phyloP scores from a whole-genome alignment of 2,329 filamentous ascomycete species.

The Magnaporthales sp. region DNA sequence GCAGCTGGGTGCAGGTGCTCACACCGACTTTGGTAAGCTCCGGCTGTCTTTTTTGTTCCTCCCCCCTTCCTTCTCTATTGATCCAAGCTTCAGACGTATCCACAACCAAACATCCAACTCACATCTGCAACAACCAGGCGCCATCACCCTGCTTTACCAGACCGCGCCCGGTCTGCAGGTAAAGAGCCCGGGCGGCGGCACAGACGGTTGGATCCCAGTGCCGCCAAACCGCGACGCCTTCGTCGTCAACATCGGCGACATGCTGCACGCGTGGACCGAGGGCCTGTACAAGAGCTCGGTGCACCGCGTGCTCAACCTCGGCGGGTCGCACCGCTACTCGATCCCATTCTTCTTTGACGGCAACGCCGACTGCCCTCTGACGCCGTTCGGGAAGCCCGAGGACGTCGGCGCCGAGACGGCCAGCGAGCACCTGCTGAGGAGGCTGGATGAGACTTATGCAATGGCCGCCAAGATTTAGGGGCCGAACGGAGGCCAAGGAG shows the following conservation, averaged over 20 bases:
- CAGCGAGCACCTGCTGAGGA: slow-evolving; percentile 2
- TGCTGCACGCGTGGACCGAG: slow-evolving; percentile 41
- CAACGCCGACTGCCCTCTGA: slow-evolving; percentile 32
- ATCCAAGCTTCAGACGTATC: no score
- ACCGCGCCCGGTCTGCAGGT: slow-evolving; percentile 43
- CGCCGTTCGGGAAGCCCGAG: slow-evolving; percentile 13
- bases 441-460: slow-evolving; percentile 3
- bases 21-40: slow-evolving; percentile 42
- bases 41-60: no score
- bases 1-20: slow-evolving; percentile 32
- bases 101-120: no score
- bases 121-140: slow-evolving; percentile 12
- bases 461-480: neutral
- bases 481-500: neutral
- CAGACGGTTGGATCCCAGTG: slow-evolving; percentile 31
- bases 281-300: slow-evolving; percentile 42
- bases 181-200: slow-evolving; percentile 27
- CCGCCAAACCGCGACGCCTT: slow-evolving; percentile 34
- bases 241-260: slow-evolving; percentile 43
- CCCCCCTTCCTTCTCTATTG: no score
- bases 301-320: slow-evolving; percentile 47
- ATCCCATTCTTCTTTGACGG: slow-evolving; percentile 50
- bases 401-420: slow-evolving; percentile 14
- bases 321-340: slow-evolving; percentile 40
- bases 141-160: slow-evolving; percentile 46